Base-by-base conservation (phyloP, 768 basidiomycete genomes). In the Sarcodon aspratus region DNA sequence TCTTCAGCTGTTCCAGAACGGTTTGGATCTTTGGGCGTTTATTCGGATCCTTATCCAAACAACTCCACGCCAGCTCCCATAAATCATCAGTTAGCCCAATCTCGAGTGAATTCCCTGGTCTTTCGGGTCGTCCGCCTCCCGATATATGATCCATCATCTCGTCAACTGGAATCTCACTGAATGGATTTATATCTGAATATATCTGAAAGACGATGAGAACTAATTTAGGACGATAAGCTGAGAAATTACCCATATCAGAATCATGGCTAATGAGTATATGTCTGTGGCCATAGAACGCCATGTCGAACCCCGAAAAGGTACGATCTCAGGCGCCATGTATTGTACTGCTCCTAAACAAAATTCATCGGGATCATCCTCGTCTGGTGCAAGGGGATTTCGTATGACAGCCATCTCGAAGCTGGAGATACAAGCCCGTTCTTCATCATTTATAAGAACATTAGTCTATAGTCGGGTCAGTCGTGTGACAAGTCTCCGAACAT, bases 341-440 rank as follows among this genome's bases (percentile, higher is more conserved):
- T 53, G 54, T 7, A 51, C 31, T n/a, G 55, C 50, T 3, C 55
- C 57, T n/a, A 21, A 7, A 6, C 18, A 11, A 7, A 40, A 21
- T 17, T 21, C 31, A 9, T 9, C 18, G 5, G 32, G 10, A 6
- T 36, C 33, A 36, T 31, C 31, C 11, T 48, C 36, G 36, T 48
- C 55, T 17, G 42, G 11, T 9, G 53, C 53, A 12, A 51, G 54
- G 32, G 50, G 50, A 3, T 33, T 37, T 32, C 46, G 47, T 4
- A 54, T 13, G 13, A 54, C 38, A 31, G 36, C 43, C 10, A 62
- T 37, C 1, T 59, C 61, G 40, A 62, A 60, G 46, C 60, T 59
- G 8, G 52, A 46, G 1, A 62, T 50, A 33, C 52, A 53, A 5
- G 58, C 50, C 32, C 35, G 35, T 5, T 52, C 53, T 2, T 44